Evolutionary conservation across 495 filamentous ascomycete genomes (phyloP).

Genomic region (Neurospora sp.): DNA sequence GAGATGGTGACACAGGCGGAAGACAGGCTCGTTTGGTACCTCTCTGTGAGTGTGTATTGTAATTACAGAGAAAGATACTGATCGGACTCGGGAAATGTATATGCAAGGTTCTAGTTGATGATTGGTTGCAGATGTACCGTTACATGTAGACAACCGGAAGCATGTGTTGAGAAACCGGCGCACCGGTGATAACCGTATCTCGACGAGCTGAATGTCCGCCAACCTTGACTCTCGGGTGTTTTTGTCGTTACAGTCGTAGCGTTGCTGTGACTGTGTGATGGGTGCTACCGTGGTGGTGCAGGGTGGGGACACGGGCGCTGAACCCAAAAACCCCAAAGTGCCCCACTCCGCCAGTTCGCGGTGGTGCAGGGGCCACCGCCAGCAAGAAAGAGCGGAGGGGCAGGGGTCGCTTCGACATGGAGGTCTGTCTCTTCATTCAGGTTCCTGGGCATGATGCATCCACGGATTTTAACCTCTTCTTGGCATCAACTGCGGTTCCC

Average conservation of each 20-base stretch:
- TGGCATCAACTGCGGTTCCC: neutral
- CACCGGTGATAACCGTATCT: neutral
- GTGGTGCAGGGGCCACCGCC: neutral
- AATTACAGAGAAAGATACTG: neutral
- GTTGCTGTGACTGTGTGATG: neutral
- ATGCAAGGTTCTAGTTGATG: neutral
- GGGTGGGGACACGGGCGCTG: neutral
- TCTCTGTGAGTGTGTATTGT: neutral
- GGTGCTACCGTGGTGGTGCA: neutral
- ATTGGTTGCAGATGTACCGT: neutral
- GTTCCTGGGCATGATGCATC: neutral
- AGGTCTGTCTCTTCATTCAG: neutral
- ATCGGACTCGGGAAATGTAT: neutral
- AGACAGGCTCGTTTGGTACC: neutral
- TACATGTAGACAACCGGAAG: neutral
- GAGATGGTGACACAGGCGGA: neutral
- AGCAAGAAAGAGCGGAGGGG: neutral
- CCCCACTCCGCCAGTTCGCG: neutral
- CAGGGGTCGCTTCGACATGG: neutral
- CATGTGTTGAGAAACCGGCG: neutral
- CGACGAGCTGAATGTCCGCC: neutral
- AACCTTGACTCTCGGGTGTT: neutral
- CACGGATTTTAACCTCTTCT: neutral
- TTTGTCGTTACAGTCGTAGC: neutral
- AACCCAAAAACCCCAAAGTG: neutral